A percentile compares a stretch with the other conserved stretches of the same genome.
These are phyloP conservation scores for Boletus insuetus DNA, from an alignment of 768 basidiomycete species.

Conservation along the genomic window DNA sequence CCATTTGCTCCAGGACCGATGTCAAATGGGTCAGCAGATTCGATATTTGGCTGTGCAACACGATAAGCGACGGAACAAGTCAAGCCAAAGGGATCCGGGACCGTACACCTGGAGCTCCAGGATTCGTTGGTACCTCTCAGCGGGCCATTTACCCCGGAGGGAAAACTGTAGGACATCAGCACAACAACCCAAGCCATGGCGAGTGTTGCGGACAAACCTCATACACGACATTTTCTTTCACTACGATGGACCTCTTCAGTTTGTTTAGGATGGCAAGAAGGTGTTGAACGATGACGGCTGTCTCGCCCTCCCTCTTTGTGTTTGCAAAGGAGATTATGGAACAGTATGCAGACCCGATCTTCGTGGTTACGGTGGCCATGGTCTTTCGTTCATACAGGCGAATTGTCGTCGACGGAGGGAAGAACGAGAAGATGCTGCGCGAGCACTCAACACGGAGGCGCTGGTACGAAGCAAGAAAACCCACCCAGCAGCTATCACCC, in stretches of 20 bases:
- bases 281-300: slow-evolving; percentile 55
- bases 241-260: slow-evolving; percentile 55
- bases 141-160: slow-evolving; percentile 75
- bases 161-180: slow-evolving; percentile 52
- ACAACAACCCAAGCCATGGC: background rate
- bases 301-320: slow-evolving; percentile 47
- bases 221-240: slow-evolving; percentile 60
- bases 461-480: slow-evolving; percentile 9
- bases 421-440: slow-evolving; percentile 61
- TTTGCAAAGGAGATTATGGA: slow-evolving; percentile 72
- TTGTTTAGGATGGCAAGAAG: slow-evolving; percentile 76
- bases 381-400: slow-evolving; percentile 69
- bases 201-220: slow-evolving; percentile 44
- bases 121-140: slow-evolving; percentile 69
- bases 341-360: slow-evolving; percentile 74
- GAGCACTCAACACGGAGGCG: background rate
- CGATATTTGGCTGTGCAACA: slow-evolving; percentile 54
- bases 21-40: slow-evolving; percentile 70
- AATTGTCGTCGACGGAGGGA: slow-evolving; percentile 74
- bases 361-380: slow-evolving; percentile 62
- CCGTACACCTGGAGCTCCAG: slow-evolving; percentile 66
- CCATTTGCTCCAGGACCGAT: slow-evolving; percentile 69
- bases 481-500: slow-evolving; percentile 78
- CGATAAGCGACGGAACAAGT: background rate
- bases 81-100: background rate